Evolutionary conservation across 1,139 yeast species (phyloP).

Genomic region (Nakaseomyces sp.): DNA sequence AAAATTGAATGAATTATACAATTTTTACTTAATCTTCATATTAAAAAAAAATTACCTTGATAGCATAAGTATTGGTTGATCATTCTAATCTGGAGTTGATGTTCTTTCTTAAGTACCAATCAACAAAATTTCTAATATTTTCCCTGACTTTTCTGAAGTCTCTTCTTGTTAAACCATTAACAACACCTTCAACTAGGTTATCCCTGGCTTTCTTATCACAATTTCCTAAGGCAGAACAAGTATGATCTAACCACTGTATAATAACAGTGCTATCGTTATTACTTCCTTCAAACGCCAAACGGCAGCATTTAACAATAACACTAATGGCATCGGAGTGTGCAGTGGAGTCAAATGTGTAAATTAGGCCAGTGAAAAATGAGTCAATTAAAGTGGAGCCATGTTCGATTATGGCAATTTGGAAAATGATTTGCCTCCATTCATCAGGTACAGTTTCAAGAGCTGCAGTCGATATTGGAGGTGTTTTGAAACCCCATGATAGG

Average conservation of each 20-base stretch:
- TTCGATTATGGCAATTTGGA: slow-evolving; percentile 31
- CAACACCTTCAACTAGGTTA: slow-evolving; percentile 49
- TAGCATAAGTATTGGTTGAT: no score
- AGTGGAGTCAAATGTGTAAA: slow-evolving; percentile 64
- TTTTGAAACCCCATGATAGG: slow-evolving; percentile 72
- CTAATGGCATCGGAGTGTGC: slow-evolving; percentile 70
- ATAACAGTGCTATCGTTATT: slow-evolving; percentile 26
- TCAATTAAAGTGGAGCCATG: slow-evolving; percentile 53
- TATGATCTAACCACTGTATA: slow-evolving; percentile 51
- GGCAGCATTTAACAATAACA: slow-evolving; percentile 56
- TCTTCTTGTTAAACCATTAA: slow-evolving; percentile 54
- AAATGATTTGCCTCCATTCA: slow-evolving; percentile 45
- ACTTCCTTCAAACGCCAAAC: slow-evolving; percentile 37
- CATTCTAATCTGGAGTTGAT: slow-evolving; percentile 42
- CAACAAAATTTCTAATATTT: slow-evolving; percentile 64
- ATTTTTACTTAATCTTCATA: no score
- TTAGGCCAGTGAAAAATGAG: slow-evolving; percentile 55
- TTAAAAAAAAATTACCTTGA: neutral
- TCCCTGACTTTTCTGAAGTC: slow-evolving; percentile 68
- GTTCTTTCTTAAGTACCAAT: slow-evolving; percentile 77
- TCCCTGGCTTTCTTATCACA: slow-evolving; percentile 59
- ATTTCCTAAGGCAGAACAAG: slow-evolving; percentile 42
- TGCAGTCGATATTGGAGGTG: slow-evolving; percentile 65
- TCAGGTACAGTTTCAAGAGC: slow-evolving; percentile 46
- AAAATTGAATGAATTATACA: no score